Evolutionary conservation across 2,329 filamentous ascomycete species (phyloP).

Genomic region (Hymenoscyphus salicellus): DNA sequence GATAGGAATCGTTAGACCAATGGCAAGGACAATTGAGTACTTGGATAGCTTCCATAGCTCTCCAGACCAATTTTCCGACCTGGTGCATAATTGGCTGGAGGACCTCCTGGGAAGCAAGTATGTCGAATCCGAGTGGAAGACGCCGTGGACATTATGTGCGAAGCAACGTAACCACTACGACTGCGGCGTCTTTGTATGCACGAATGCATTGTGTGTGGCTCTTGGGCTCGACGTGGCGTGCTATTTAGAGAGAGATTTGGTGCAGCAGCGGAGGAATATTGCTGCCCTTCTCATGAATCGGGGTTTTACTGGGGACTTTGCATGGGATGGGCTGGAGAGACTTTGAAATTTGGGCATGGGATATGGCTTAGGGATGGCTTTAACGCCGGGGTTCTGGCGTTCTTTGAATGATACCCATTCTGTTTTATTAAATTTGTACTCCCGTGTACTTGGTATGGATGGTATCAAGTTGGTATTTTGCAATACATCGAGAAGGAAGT

Average conservation of each 20-base stretch:
- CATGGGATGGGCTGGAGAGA: slow-evolving; percentile 24
- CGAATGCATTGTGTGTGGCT: slow-evolving; percentile 63
- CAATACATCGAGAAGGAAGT: not conserved
- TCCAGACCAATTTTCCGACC: slow-evolving; percentile 40
- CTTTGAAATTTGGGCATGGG: not conserved
- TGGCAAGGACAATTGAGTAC: slow-evolving; percentile 59
- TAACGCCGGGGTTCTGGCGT: slow-evolving; percentile 19
- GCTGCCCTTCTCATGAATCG: slow-evolving; percentile 64
- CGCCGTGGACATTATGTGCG: slow-evolving; percentile 49
- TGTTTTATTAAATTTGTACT: not conserved
- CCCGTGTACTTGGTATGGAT: not conserved
- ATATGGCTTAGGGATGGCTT: not conserved
- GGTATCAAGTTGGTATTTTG: not conserved
- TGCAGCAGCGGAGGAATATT: slow-evolving; percentile 57
- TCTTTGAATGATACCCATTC: slow-evolving; percentile 11
- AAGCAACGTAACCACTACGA: slow-evolving; percentile 66
- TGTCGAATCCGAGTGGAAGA: slow-evolving; percentile 57
- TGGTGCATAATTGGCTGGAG: slow-evolving; percentile 52
- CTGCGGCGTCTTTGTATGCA: slow-evolving; percentile 74
- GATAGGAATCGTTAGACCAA: slow-evolving; percentile 63
- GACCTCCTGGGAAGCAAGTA: slow-evolving; percentile 57
- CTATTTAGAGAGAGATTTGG: slow-evolving; percentile 55
- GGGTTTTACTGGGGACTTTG: slow-evolving; percentile 62
- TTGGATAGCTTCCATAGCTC: slow-evolving; percentile 62
- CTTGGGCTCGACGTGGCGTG: slow-evolving; percentile 40